Conservation (phyloP, 2,329 filamentous ascomycete genomes). For the Ampelomyces quisqualis region DNA sequence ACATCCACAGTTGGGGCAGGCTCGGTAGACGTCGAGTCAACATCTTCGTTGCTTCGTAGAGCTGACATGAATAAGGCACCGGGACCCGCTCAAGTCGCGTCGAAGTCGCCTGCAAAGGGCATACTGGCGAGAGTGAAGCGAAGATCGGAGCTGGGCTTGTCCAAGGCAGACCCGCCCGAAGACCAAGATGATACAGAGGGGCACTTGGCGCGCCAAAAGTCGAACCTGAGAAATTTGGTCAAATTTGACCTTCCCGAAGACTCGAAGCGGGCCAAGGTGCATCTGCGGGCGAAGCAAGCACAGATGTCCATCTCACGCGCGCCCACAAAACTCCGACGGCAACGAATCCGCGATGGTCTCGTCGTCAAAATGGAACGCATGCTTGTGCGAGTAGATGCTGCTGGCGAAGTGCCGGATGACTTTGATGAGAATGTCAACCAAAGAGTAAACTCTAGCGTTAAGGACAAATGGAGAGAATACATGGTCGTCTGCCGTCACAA, state of each 20-base stretch:
- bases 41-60: constrained; percentile 40
- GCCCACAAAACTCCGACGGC: constrained; percentile 41
- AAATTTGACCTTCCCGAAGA: constrained; percentile 48
- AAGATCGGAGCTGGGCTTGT: constrained; percentile 25
- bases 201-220: constrained; percentile 27
- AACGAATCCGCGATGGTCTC: constrained; percentile 56
- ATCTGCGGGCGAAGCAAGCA: constrained; percentile 43
- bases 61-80: constrained; percentile 39
- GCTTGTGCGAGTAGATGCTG: constrained; percentile 62
- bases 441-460: constrained; percentile 57
- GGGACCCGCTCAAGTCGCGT: constrained; percentile 18
- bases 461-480: constrained; percentile 68
- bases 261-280: constrained; percentile 40
- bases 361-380: constrained; percentile 69
- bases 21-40: constrained; percentile 41
- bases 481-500: constrained; percentile 62
- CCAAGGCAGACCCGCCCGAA: constrained; percentile 10
- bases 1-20: constrained; percentile 28
- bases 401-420: constrained; percentile 57
- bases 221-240: constrained; percentile 41
- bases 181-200: constrained; percentile 9
- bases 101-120: constrained; percentile 23
- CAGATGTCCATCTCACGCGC: constrained; percentile 43
- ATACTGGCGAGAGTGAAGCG: constrained; percentile 34
- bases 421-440: constrained; percentile 65